Evolutionary conservation across 176 grass and related monocot genomes (phyloP), one percentile per base, ranked within the genome.

Genomic region (Eremochloa ophiuroides): DNA sequence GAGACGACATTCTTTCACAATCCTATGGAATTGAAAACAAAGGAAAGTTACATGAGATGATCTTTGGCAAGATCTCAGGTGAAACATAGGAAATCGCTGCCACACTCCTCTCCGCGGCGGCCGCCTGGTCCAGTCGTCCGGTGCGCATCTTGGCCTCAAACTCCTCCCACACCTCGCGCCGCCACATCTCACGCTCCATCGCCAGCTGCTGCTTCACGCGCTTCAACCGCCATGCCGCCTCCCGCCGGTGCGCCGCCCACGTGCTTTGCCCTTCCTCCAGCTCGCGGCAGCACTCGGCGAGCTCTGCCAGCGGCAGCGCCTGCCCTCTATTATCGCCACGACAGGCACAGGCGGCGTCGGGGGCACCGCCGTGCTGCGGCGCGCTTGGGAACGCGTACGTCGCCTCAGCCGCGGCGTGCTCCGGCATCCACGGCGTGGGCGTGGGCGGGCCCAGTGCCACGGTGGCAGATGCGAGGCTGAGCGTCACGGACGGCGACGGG

Each of bases 121-220:
- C 79, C 6, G 82, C 83, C 80, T 99, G 91, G 87, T 99, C 93
- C 69, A 87, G n/a, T n/a, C n/a, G n/a, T 74, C 77, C 89, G 8
- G 74, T 85, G 9, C 93, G 75, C 89, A 93, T 88, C 85, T 90
- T 93, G 14, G 89, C 91, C 63, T 93, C 97, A 68, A 88, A 93
- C 65, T 92, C 93, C 80, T 96, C 93, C 73, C 87, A 78, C 29
- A 83, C 90, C 67, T 95, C 97, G 12, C 97, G 90, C 50, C 97
- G 85, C 70, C 90, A 87, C 80, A 69, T 80, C 20, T 83, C 85
- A 16, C 92, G 90, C 87, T 95, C 97, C 43, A 89, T 88, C 62
- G 90, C 85, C 82, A 99, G 87, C 82, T 99, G 97, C 84, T 95
- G 88, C 69, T 99, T 93, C 26, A 99, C 91, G 41, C 96, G 77